Evolutionary conservation across 2,329 filamentous ascomycete genomes (phyloP).

Genomic region (Penicillium sp.): DNA sequence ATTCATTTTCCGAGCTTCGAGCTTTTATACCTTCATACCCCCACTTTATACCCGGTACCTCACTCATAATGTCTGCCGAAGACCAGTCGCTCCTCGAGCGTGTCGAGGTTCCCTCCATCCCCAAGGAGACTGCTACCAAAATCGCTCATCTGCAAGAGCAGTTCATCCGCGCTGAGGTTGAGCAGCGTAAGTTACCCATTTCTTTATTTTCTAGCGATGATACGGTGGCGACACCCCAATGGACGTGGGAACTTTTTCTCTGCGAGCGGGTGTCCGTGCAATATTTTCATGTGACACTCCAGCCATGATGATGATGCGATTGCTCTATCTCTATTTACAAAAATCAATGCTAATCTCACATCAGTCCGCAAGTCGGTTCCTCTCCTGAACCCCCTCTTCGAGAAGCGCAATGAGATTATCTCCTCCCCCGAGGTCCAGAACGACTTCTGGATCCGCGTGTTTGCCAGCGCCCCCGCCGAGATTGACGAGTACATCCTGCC

Average conservation of each 20-base stretch:
- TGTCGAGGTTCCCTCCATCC: conserved; percentile 33
- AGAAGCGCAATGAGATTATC: conserved; percentile 69
- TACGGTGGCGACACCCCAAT: not conserved
- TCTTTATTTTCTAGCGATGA: not conserved
- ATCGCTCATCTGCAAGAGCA: conserved; percentile 77
- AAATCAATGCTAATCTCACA: not conserved
- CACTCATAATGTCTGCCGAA: conserved; percentile 23
- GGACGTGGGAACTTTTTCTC: not conserved
- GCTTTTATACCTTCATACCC: not conserved
- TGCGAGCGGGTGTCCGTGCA: not conserved
- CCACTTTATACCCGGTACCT: not conserved
- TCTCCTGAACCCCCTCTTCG: conserved; percentile 69
- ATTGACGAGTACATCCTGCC: conserved; percentile 87
- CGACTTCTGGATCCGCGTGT: conserved; percentile 92
- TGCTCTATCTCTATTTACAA: not conserved
- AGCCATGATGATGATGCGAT: not conserved
- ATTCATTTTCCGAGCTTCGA: not conserved
- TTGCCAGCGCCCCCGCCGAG: conserved; percentile 81
- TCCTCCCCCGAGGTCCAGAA: conserved; percentile 57
- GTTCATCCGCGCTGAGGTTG: conserved; percentile 77
- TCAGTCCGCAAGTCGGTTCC: conserved; percentile 71
- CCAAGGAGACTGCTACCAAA: conserved; percentile 54
- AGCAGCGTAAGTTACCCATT: conserved; percentile 65
- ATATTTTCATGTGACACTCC: not conserved
- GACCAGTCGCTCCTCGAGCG: conserved; percentile 37